Evolutionary conservation across 2,329 filamentous ascomycete species (phyloP).

Genomic region (Penicillium sp.): DNA sequence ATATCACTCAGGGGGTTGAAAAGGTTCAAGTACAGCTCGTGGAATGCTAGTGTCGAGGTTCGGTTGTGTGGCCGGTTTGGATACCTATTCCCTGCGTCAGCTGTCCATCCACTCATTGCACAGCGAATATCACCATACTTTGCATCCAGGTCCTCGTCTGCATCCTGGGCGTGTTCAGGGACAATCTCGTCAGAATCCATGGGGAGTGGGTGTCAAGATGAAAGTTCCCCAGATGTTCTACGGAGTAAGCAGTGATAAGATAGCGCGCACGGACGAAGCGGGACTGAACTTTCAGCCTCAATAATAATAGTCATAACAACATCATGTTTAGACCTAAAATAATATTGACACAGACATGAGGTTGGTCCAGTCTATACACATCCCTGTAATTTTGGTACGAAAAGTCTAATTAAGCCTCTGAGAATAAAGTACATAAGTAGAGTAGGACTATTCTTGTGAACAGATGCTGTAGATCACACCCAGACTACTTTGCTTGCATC

Average conservation of each 20-base stretch:
- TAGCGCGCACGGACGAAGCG: constrained; percentile 21
- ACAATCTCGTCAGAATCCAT: constrained; percentile 30
- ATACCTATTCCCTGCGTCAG: constrained; percentile 50
- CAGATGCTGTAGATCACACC: too few relatives aligned
- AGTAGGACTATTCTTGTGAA: too few relatives aligned
- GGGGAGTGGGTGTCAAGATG: constrained; percentile 1
- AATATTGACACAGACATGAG: too few relatives aligned
- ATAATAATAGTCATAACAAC: too few relatives aligned
- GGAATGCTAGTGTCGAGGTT: constrained; percentile 72
- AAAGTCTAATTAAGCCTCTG: too few relatives aligned
- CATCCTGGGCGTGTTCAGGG: constrained; percentile 10
- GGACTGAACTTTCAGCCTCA: too few relatives aligned
- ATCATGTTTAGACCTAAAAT: too few relatives aligned
- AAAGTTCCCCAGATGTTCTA: constrained; percentile 14
- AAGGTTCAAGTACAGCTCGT: constrained; percentile 66
- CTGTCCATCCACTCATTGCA: not conserved
- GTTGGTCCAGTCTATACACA: too few relatives aligned
- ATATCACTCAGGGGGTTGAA: constrained; percentile 78
- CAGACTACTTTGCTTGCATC: constrained; percentile 3
- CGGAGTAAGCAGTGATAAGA: constrained; percentile 32
- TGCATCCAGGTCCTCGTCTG: constrained; percentile 29
- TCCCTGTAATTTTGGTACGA: too few relatives aligned
- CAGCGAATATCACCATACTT: constrained; percentile 18
- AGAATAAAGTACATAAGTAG: too few relatives aligned
- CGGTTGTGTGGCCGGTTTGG: constrained; percentile 78